These are phyloP conservation scores for Russula virescens DNA, from an alignment of 768 basidiomycete species.

Conservation along the genomic window DNA sequence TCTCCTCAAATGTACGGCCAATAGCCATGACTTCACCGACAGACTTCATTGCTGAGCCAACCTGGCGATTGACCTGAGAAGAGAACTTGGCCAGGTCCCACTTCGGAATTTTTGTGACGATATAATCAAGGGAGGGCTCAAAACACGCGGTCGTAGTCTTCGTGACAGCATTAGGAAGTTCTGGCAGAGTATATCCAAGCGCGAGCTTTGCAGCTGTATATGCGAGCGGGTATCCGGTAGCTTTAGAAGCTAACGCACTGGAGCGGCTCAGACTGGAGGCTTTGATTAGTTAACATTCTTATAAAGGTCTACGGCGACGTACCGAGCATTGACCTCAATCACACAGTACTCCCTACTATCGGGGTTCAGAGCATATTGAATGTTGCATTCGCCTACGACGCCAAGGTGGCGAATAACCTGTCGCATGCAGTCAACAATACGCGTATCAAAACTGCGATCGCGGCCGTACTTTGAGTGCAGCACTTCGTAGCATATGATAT, in stretches of 20 bases:
- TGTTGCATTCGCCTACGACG: conserved; percentile 93
- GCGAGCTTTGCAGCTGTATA: conserved; percentile 99
- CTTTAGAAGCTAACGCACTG: conserved; percentile 95
- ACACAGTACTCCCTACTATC: conserved; percentile 91
- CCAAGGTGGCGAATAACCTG: conserved; percentile 70
- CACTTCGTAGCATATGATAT: conserved; percentile 98
- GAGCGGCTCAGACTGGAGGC: conserved; percentile 58
- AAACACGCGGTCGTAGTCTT: conserved; percentile 99
- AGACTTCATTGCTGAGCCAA: conserved; percentile 98
- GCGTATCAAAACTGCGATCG: neutral
- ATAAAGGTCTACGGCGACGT: conserved; percentile 26
- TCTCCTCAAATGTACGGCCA: conserved; percentile 97
- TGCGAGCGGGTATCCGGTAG: conserved; percentile 97
- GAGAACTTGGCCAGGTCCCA: conserved; percentile 99
- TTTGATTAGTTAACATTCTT: neutral
- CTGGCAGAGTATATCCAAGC: conserved; percentile 93
- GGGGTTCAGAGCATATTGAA: conserved; percentile 97
- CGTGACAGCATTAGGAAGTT: conserved; percentile 97
- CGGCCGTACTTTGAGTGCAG: conserved; percentile 81
- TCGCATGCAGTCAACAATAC: neutral
- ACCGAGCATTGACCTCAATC: conserved; percentile 96
- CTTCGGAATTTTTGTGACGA: conserved; percentile 99
- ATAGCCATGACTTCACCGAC: conserved; percentile 99
- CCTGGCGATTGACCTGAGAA: conserved; percentile 84
- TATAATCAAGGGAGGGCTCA: conserved; percentile 97